These are phyloP conservation scores for Chlorella sp. DNA, from an alignment of 139 green algal genomes.

Conservation along the genomic window DNA sequence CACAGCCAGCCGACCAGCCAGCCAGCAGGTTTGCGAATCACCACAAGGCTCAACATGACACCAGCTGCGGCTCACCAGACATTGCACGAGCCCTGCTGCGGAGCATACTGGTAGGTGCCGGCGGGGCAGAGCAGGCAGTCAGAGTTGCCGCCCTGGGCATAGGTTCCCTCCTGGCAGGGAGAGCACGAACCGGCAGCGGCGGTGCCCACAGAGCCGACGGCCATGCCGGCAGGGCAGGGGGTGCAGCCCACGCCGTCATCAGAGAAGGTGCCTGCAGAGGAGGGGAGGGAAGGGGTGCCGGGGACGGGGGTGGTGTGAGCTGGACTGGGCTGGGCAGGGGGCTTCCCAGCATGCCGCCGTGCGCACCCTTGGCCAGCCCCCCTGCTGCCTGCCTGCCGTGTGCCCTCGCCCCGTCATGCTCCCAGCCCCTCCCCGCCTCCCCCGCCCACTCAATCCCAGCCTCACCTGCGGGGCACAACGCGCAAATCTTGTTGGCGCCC, in stretches of 20 bases:
- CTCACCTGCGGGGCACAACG: conserved; percentile 8
- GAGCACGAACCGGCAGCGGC: neutral
- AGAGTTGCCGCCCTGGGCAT: neutral
- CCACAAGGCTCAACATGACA: too few relatives aligned
- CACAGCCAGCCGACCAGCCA: too few relatives aligned
- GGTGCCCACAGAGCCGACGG: neutral
- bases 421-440: too few relatives aligned
- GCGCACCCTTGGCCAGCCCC: too few relatives aligned
- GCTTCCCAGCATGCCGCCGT: too few relatives aligned
- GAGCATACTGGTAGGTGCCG: neutral
- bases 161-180: neutral
- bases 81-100: neutral
- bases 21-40: too few relatives aligned
- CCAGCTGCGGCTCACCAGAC: neutral
- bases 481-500: neutral
- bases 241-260: neutral
- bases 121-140: conserved; percentile 24
- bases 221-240: neutral
- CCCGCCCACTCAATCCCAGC: too few relatives aligned
- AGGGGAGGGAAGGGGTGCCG: too few relatives aligned
- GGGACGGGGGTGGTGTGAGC: too few relatives aligned
- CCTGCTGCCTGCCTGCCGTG: too few relatives aligned
- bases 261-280: neutral
- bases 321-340: too few relatives aligned
- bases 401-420: too few relatives aligned